Evolutionary conservation across 164 flowering plant species (phyloP).

Genomic region (Euptelea pleiosperma): DNA sequence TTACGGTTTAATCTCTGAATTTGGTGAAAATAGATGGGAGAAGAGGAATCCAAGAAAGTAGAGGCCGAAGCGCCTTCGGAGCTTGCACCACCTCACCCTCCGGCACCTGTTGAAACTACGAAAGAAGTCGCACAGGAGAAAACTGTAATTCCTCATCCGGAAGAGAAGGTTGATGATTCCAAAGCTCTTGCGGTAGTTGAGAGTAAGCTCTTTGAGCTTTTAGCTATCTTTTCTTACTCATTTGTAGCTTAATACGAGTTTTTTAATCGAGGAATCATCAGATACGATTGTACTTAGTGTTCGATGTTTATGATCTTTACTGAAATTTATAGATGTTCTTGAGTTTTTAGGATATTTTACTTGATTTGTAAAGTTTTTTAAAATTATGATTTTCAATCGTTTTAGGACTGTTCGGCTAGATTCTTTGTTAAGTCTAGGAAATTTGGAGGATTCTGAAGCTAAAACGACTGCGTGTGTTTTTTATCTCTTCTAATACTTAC

Average conservation of each 20-base stretch:
- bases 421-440: too few species aligned
- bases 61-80: constrained; percentile 11
- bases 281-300: too few species aligned
- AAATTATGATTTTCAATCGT: background rate
- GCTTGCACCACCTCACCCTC: constrained; percentile 8
- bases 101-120: constrained; percentile 15
- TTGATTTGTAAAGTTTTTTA: background rate
- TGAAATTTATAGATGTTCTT: background rate
- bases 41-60: constrained; percentile 22
- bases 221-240: background rate
- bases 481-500: too few species aligned
- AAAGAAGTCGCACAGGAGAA: constrained; percentile 41
- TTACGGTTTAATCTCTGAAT: background rate
- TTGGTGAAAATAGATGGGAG: constrained; percentile 18
- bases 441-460: too few species aligned
- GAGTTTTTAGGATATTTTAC: too few species aligned
- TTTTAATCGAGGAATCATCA: too few species aligned
- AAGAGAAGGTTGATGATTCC: constrained; percentile 39
- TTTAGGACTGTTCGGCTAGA: too few species aligned
- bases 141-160: constrained; percentile 27
- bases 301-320: background rate
- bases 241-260: too few species aligned
- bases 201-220: constrained; percentile 26
- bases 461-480: too few species aligned
- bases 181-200: constrained; percentile 51